These are phyloP conservation scores for Quercus cerris DNA, from an alignment of 306 rosid species.

Conservation along the genomic window DNA sequence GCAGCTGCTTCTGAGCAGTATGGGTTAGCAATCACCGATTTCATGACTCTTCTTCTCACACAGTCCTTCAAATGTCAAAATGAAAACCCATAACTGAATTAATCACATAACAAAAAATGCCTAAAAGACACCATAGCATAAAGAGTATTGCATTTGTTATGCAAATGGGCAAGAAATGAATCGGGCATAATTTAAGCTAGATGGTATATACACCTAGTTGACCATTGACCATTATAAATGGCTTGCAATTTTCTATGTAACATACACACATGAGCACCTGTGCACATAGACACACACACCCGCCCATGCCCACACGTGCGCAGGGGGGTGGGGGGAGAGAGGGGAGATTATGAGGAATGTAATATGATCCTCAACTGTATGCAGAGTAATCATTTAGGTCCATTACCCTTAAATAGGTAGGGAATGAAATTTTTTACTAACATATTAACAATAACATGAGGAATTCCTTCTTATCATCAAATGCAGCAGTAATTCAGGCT, in stretches of 20 bases:
- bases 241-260: not conserved
- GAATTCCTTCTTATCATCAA: not conserved
- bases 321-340: not conserved
- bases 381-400: not conserved
- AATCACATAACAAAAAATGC: not conserved
- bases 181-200: not conserved
- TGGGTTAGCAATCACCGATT: conserved; percentile 58
- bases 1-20: conserved; percentile 55
- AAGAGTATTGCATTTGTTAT: not conserved
- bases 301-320: no score
- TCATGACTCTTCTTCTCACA: conserved; percentile 78
- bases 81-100: conserved; percentile 8
- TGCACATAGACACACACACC: not conserved
- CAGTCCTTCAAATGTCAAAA: conserved; percentile 65
- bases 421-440: not conserved
- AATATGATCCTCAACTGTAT: not conserved
- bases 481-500: not conserved
- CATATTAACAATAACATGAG: not conserved
- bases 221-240: not conserved
- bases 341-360: not conserved
- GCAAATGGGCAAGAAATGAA: not conserved
- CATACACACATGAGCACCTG: not conserved
- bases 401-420: not conserved
- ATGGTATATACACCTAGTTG: not conserved
- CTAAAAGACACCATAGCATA: not conserved